These are phyloP conservation scores for Vinca minor DNA, from an alignment of 257 asterid genomes.

Conservation along the genomic window DNA sequence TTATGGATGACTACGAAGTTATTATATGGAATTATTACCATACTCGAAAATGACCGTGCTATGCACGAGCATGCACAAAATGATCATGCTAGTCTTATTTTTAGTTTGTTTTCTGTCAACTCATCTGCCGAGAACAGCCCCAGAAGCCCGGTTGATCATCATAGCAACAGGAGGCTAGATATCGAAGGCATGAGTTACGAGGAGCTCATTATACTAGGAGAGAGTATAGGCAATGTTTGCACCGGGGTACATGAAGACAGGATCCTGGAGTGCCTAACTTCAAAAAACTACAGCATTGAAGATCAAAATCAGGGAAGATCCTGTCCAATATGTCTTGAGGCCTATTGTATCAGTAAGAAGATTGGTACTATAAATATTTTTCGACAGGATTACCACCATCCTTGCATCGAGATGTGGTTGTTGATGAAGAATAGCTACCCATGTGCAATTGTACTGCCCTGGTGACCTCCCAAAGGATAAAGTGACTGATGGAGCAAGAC, in stretches of 20 bases:
- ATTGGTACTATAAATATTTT: conserved; percentile 7
- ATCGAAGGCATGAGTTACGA: conserved; percentile 50
- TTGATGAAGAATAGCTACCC: conserved; percentile 23
- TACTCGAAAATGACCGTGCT: no score
- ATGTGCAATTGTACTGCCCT: conserved; percentile 20
- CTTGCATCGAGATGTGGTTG: conserved; percentile 23
- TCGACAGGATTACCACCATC: conserved; percentile 23
- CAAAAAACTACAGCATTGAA: background rate
- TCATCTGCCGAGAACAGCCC: background rate
- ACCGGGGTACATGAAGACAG: background rate
- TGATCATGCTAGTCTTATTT: no score
- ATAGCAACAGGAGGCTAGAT: conserved; percentile 48
- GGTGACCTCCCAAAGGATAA: background rate
- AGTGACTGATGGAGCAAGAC: background rate
- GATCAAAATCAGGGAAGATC: background rate
- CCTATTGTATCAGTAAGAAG: background rate
- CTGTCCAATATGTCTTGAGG: background rate
- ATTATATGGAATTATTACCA: no score
- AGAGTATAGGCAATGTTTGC: background rate
- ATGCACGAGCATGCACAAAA: no score
- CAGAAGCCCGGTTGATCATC: conserved; percentile 32
- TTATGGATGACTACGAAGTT: no score
- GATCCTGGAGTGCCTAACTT: background rate
- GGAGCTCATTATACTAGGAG: conserved; percentile 8
- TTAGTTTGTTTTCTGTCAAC: no score